phyloP scores from a whole-genome alignment of 202 grass and related monocot species.

The Hordeum pubiflorum region DNA sequence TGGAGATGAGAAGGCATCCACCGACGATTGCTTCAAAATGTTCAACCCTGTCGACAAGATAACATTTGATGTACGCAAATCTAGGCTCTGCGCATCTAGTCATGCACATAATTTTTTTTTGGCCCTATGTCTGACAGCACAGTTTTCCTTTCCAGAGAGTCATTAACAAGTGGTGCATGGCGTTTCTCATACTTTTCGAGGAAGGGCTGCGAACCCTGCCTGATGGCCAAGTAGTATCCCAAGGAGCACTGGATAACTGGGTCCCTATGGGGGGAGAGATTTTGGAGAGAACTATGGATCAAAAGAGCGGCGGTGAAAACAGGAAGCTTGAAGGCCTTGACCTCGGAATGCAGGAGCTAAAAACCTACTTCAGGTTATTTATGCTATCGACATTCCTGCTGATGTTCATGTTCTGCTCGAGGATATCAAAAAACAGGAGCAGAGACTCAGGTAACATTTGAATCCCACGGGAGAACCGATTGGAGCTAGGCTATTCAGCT shows the following conservation, averaged over 20 bases:
- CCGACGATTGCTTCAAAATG: conserved; percentile 85
- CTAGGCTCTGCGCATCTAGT: background rate
- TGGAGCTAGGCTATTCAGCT: background rate
- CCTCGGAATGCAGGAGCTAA: conserved; percentile 82
- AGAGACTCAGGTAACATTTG: conserved; percentile 42
- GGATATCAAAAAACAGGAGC: conserved; percentile 78
- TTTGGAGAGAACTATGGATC: conserved; percentile 20
- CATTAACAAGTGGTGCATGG: conserved; percentile 69
- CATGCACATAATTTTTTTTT: background rate
- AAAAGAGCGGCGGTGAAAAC: conserved; percentile 19
- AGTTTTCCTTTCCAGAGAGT: conserved; percentile 45
- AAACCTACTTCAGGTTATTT: conserved; percentile 87
- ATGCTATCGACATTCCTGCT: conserved; percentile 79
- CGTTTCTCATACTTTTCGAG: conserved; percentile 84
- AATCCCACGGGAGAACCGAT: conserved; percentile 4
- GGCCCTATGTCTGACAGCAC: conserved; percentile 1
- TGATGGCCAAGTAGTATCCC: conserved; percentile 16
- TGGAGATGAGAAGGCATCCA: conserved; percentile 70
- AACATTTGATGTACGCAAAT: conserved; percentile 61
- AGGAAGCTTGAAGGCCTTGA: conserved; percentile 67
- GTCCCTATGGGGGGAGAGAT: conserved; percentile 37
- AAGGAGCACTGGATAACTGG: conserved; percentile 28
- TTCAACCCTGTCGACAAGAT: conserved; percentile 84
- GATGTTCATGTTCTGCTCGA: conserved; percentile 93
- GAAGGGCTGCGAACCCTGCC: conserved; percentile 41